Evolutionary conservation across 2,329 filamentous ascomycete genomes (phyloP), one percentile per base, ranked within the genome.

Genomic region (Penicillium frequentans): DNA sequence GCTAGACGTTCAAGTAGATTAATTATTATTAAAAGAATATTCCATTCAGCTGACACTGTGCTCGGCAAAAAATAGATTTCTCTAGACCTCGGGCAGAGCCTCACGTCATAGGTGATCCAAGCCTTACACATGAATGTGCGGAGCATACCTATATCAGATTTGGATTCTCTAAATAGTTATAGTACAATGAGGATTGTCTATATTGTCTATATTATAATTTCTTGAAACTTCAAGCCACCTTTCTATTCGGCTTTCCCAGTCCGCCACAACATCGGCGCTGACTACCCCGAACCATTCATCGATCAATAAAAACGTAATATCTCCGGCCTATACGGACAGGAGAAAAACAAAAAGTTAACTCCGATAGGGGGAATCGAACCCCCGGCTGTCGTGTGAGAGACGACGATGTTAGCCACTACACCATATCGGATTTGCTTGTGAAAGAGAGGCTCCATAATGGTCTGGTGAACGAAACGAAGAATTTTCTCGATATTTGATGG

Each of bases 351-450:
- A 42, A 42, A 42, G 16, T 19, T 8, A 42, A 54, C 63, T 68
- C 64, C 63, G 63, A 68, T 64, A 64, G 61, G 65, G 64, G 65
- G 63, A 68, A 68, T 68, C 66, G 63, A 67, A 68, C 63, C 64
- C 64, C 66, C 62, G 65, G 63, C 64, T 68, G 64, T 52, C 61
- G 66, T 65, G 66, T 68, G 66, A 67, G 64, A 68, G 64, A 65
- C 64, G 61, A 52, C 64, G 64, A 68, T 68, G 65, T 66, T 67
- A 66, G 63, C 64, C 64, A 67, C 64, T 68, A 66, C 65, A 62
- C 68, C 66, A 66, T 42, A 42, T 42, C 39, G 39, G 37, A 26
- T 26, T 26, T 26, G 26, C 26, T 26, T 26, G 26, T 26, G 26
- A 2, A 26, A 26, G 7, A 26, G 26, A 26, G 26, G 26, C 5